These are phyloP conservation scores for Yamadazyma siamensis DNA, from an alignment of 1,139 yeast species.

Conservation along the genomic window DNA sequence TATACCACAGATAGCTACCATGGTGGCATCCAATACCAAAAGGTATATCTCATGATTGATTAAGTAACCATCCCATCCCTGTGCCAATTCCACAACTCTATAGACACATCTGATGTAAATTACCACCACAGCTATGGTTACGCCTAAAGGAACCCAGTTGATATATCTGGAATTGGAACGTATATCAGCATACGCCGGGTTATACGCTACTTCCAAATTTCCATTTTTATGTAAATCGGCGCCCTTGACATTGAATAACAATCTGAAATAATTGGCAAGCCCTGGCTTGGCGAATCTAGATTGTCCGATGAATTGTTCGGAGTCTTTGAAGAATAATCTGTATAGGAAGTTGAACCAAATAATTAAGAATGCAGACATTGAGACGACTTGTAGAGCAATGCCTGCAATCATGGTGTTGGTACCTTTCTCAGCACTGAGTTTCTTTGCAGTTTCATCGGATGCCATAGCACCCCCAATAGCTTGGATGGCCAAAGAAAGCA, in stretches of 20 bases:
- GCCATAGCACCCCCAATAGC: slow-evolving; percentile 39
- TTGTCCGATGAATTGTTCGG: slow-evolving; percentile 7
- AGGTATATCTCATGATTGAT: slow-evolving; percentile 68
- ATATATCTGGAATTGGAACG: slow-evolving; percentile 35
- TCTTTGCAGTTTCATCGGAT: slow-evolving; percentile 19
- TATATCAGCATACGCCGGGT: slow-evolving; percentile 34
- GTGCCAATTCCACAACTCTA: slow-evolving; percentile 70
- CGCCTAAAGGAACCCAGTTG: slow-evolving; percentile 44
- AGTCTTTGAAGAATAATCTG: slow-evolving; percentile 21
- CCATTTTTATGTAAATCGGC: slow-evolving; percentile 17
- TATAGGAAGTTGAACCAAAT: slow-evolving; percentile 26
- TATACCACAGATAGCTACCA: slow-evolving; percentile 47
- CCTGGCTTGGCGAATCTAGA: slow-evolving; percentile 24
- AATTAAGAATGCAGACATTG: slow-evolving; percentile 31
- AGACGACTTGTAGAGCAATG: slow-evolving; percentile 34
- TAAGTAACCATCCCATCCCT: slow-evolving; percentile 72
- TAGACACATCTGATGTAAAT: slow-evolving; percentile 71
- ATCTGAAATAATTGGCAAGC: slow-evolving; percentile 14
- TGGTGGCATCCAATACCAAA: slow-evolving; percentile 69
- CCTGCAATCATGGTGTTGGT: slow-evolving; percentile 38
- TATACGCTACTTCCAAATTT: slow-evolving; percentile 26
- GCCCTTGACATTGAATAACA: slow-evolving; percentile 23
- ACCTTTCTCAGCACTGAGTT: slow-evolving; percentile 20
- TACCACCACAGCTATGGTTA: slow-evolving; percentile 48
- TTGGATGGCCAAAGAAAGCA: slow-evolving; percentile 30